Evolutionary conservation across 306 rosid genomes (phyloP), one percentile per base, ranked within the genome.

Genomic region (Rosa chinensis): DNA sequence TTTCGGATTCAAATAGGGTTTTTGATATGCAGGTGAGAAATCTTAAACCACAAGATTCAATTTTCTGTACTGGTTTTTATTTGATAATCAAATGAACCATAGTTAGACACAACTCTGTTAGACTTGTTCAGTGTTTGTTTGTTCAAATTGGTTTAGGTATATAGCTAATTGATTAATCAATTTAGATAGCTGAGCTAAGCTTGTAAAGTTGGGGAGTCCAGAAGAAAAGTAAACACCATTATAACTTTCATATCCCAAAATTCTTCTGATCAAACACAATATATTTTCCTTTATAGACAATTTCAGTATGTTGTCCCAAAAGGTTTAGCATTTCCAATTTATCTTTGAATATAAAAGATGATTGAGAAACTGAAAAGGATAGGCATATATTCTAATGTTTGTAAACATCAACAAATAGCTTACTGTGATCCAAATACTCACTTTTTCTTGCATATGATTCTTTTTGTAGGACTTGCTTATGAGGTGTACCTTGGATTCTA

Each of bases 401-500:
- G 32, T 3, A 23, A 21, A 59, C 37, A 23, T 21, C 11, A n/a
- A 21, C 23, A 59, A 8, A 21, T 10, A 62, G 39, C 17, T 1
- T 28, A 4, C 14, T 11, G 17, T 28, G 7, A 62, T 4, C 4
- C 18, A 21, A 39, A 40, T 66, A 14, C 25, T 67, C 11, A 18
- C 3, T 2, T 21, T 23, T 23, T 8, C 3, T 48, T 77, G 13
- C 8, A 23, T 64, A 4, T 14, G 42, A 56, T 23, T 77, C 2
- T 52, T 69, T 74, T 42, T 74, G n/a, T 70, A 93, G 98, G 93
- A 91, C 74, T 48, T 89, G 21, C 84, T 88, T 43, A 91, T 93
- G 95, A 84, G 92, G 75, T 82, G 86, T 86, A 80, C 93, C 47
- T 72, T 93, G 86, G 95, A 91, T 58, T 90, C 98, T 16, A 93